Conservation (phyloP, 1,284 basidiomycete genomes). For the Malassezia yamatoensis region DNA sequence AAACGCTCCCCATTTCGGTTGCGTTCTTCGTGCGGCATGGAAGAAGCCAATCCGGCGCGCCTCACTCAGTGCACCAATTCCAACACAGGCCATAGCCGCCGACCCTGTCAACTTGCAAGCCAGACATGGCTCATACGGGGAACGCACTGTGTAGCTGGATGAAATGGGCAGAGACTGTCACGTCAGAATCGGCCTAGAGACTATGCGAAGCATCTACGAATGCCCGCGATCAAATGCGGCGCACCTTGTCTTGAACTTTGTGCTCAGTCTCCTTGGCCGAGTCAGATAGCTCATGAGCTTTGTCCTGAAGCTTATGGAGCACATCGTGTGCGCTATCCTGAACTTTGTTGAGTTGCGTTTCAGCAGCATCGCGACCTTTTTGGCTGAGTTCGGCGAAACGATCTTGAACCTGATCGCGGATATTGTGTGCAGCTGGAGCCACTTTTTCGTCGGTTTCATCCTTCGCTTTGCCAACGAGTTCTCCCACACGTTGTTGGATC, state of each 20-base stretch:
- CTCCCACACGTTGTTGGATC: slow-evolving; percentile 39
- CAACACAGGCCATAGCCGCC: slow-evolving; percentile 29
- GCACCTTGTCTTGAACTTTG: slow-evolving; percentile 27
- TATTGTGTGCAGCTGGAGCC: not conserved
- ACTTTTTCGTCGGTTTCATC: slow-evolving; percentile 7
- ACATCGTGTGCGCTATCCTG: slow-evolving; percentile 8
- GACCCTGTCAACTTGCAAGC: slow-evolving; percentile 40
- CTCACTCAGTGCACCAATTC: slow-evolving; percentile 33
- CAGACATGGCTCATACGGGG: slow-evolving; percentile 24
- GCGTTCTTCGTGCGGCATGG: slow-evolving; percentile 16
- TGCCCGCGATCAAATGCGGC: slow-evolving; percentile 27
- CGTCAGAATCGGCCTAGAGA: slow-evolving; percentile 4
- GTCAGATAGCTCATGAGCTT: slow-evolving; percentile 3
- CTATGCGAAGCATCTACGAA: slow-evolving; percentile 8
- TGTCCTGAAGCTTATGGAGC: slow-evolving; percentile 11
- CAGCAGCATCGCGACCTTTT: slow-evolving; percentile 9
- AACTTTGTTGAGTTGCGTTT: slow-evolving; percentile 7
- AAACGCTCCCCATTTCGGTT: slow-evolving; percentile 25
- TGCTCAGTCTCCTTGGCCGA: slow-evolving; percentile 1
- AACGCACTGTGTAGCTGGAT: not conserved
- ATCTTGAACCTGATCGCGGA: slow-evolving; percentile 7
- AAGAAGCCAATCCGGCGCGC: slow-evolving; percentile 32
- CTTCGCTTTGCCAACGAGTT: slow-evolving; percentile 32
- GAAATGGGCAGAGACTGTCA: slow-evolving; percentile 20
- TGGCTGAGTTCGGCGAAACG: slow-evolving; percentile 15